A percentile compares a stretch with the other conserved stretches of the same genome.
Evolutionary conservation across 768 basidiomycete genomes (phyloP).

Genomic region (Mrakia frigida): DNA sequence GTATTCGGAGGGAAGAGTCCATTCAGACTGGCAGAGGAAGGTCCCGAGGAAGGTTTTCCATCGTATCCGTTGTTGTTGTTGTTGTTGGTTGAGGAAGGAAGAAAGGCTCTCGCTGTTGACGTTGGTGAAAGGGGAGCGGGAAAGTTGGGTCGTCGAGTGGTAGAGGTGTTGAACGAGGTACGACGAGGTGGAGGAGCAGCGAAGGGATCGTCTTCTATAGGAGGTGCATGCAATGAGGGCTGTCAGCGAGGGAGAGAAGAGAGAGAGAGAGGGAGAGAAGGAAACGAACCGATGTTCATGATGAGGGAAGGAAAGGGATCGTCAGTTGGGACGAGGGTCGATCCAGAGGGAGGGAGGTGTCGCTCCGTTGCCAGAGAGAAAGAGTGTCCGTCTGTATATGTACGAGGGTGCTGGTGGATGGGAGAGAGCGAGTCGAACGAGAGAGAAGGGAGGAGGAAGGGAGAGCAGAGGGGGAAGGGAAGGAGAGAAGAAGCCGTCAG

Average conservation of each 20-base stretch:
- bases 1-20: background rate
- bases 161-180: slow-evolving; percentile 8
- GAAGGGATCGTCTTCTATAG: slow-evolving; percentile 29
- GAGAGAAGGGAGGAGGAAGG: background rate
- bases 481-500: background rate
- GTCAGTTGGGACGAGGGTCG: background rate
- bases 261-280: background rate
- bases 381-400: background rate
- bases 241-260: no score
- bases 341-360: no score
- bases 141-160: background rate
- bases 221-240: background rate
- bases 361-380: background rate
- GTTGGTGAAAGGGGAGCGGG: background rate
- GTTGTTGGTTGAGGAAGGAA: background rate
- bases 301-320: background rate
- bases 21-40: background rate
- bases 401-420: background rate
- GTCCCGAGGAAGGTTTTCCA: background rate
- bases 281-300: slow-evolving; percentile 26
- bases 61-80: background rate
- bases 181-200: slow-evolving; percentile 20
- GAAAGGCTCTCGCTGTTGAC: background rate
- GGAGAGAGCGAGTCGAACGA: no score
- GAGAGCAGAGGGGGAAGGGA: background rate